Conservation (phyloP, 2,329 filamentous ascomycete genomes). For the Diaporthe sp. region DNA sequence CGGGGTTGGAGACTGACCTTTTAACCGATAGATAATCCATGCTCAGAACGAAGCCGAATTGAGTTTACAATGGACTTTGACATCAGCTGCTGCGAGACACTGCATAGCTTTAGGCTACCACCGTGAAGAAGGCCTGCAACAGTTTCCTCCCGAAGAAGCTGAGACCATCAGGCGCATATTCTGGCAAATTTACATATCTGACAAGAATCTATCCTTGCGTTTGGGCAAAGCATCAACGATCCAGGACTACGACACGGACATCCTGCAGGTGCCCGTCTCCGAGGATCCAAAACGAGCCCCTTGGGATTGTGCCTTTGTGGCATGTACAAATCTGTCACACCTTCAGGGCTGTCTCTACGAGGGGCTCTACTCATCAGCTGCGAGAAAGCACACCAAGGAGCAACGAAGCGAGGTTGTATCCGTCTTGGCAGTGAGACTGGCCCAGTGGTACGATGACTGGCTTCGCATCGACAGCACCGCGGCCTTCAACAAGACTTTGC, state of each 20-base stretch:
- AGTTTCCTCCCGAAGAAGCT: not conserved
- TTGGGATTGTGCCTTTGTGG: not conserved
- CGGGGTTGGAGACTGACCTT: too few species aligned
- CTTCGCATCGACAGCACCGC: not conserved
- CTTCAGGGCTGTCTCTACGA: not conserved
- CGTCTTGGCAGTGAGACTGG: not conserved
- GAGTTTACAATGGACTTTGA: not conserved
- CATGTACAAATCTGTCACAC: not conserved
- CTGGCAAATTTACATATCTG: not conserved
- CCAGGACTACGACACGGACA: not conserved
- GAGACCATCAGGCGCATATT: not conserved
- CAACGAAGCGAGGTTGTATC: not conserved
- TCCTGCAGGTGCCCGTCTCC: not conserved
- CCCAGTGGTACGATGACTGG: not conserved
- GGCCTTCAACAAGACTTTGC: not conserved
- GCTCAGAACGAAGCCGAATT: not conserved
- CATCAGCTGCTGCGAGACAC: not conserved
- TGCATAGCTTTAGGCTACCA: not conserved
- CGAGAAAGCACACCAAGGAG: not conserved
- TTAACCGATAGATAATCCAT: not conserved
- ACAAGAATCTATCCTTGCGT: not conserved
- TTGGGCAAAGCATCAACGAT: not conserved
- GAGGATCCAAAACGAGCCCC: not conserved
- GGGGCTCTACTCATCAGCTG: not conserved
- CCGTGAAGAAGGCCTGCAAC: not conserved